These are phyloP conservation scores for Phytophthora capsici DNA, from an alignment of 352 stramenopile species.

Conservation along the genomic window DNA sequence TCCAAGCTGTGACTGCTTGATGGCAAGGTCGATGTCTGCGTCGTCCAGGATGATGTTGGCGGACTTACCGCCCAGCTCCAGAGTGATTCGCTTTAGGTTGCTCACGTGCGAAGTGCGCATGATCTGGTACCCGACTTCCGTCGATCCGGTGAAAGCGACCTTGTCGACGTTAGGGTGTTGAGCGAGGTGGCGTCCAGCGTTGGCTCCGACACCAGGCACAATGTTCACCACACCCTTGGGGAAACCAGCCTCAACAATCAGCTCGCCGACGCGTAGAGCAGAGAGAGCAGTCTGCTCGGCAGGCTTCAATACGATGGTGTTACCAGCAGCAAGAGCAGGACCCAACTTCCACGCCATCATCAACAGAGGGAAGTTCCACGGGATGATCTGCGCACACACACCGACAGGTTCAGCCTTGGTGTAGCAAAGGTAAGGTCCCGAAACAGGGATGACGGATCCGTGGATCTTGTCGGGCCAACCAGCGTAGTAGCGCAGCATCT, in stretches of 20 bases:
- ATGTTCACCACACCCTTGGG: conserved; percentile 88
- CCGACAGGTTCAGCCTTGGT: conserved; percentile 82
- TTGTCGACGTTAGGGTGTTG: conserved; percentile 74
- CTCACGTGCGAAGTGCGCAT: conserved; percentile 54
- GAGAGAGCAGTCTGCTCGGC: conserved; percentile 94
- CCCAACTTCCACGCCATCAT: conserved; percentile 96
- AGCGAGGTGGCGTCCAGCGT: conserved; percentile 46
- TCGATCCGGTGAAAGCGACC: conserved; percentile 80
- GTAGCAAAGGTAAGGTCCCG: conserved; percentile 63
- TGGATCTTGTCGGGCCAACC: conserved; percentile 88
- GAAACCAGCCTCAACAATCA: conserved; percentile 82
- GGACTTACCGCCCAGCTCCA: conserved; percentile 81
- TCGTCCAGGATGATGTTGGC: conserved; percentile 74
- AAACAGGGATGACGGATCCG: conserved; percentile 70
- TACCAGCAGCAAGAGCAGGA: conserved; percentile 90
- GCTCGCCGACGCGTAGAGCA: conserved; percentile 86
- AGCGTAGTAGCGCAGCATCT: conserved; percentile 94
- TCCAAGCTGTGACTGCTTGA: conserved; percentile 51
- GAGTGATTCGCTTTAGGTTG: conserved; percentile 80
- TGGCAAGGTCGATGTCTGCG: conserved; percentile 69
- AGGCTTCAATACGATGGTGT: conserved; percentile 95
- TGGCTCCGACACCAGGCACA: conserved; percentile 54
- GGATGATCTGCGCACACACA: conserved; percentile 67
- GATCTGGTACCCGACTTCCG: conserved; percentile 61
- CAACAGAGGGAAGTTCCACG: conserved; percentile 96